A percentile compares a stretch with the other conserved stretches of the same genome.
Evolutionary conservation across 176 grass and related monocot species (phyloP).

Genomic region (Musa schizocarpa): DNA sequence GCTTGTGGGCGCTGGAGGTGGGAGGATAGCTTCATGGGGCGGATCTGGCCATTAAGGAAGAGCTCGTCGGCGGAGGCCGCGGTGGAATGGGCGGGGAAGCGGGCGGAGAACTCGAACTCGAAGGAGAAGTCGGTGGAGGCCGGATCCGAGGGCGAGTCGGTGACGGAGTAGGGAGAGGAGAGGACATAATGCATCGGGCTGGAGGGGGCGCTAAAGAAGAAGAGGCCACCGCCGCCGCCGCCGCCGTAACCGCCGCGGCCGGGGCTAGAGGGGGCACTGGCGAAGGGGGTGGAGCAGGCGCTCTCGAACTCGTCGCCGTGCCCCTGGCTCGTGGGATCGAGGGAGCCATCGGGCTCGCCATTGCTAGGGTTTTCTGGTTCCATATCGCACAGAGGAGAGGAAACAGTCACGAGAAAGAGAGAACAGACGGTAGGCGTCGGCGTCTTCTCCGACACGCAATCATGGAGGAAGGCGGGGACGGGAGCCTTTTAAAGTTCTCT

Average conservation of each 20-base stretch:
- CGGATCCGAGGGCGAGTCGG: background rate
- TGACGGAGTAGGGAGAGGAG: background rate
- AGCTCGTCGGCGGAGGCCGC: conserved; percentile 23
- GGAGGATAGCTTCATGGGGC: conserved; percentile 22
- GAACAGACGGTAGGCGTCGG: background rate
- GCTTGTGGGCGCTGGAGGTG: conserved; percentile 18
- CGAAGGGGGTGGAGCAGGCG: conserved; percentile 25
- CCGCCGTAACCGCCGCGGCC: background rate
- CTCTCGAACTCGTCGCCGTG: conserved; percentile 19
- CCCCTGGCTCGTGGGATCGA: background rate
- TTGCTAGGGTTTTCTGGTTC: conserved; percentile 18
- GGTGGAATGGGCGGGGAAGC: conserved; percentile 12
- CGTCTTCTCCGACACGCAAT: conserved; percentile 4
- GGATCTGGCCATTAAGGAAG: conserved; percentile 27
- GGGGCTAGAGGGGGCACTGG: conserved; percentile 22
- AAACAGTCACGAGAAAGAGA: background rate
- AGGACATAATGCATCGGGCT: conserved; percentile 23
- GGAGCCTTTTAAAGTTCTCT: background rate
- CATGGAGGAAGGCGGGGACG: background rate
- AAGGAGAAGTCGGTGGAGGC: conserved; percentile 3
- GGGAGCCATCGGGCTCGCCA: background rate
- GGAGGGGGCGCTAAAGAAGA: conserved; percentile 22
- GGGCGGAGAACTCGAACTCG: conserved; percentile 31
- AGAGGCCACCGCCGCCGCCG: background rate
- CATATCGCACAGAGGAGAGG: background rate